phyloP scores from a whole-genome alignment of 2,329 filamentous ascomycete species.

The Pyrenochaeta sp. region DNA sequence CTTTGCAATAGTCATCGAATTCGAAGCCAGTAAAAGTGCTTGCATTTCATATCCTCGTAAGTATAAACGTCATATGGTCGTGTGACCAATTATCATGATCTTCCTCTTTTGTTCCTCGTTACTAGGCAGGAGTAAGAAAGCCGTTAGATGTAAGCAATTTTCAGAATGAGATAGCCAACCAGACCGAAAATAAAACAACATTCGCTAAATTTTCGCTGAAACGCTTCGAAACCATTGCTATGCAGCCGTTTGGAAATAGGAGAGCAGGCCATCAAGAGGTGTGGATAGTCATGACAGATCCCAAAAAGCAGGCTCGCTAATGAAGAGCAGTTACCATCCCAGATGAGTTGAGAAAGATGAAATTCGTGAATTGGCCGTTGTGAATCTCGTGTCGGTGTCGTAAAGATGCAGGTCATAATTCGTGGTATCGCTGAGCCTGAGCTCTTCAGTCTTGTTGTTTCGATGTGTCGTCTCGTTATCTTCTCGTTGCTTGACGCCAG shows the following conservation, averaged over 20 bases:
- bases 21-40: not conserved
- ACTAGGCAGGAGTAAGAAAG: slow-evolving; percentile 6
- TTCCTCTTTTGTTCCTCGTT: slow-evolving; percentile 20
- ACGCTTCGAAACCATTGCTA: slow-evolving; percentile 49
- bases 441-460: slow-evolving; percentile 45
- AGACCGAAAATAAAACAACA: not conserved
- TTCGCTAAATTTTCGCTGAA: slow-evolving; percentile 31
- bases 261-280: slow-evolving; percentile 28
- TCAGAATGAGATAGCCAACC: slow-evolving; percentile 11
- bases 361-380: slow-evolving; percentile 1
- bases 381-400: slow-evolving; percentile 3
- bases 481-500: slow-evolving; percentile 16
- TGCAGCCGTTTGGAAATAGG: slow-evolving; percentile 35
- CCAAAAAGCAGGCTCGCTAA: slow-evolving; percentile 3
- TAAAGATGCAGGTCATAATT: slow-evolving; percentile 22
- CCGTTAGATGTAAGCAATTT: slow-evolving; percentile 9
- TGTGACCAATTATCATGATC: slow-evolving; percentile 22
- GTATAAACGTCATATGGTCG: slow-evolving; percentile 17
- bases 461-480: slow-evolving; percentile 19
- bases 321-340: slow-evolving; percentile 2
- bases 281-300: slow-evolving; percentile 18
- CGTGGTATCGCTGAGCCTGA: slow-evolving; percentile 48
- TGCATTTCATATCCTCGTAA: slow-evolving; percentile 22
- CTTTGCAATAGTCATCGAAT: not conserved
- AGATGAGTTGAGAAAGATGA: not conserved